These are phyloP conservation scores for Telfairia occidentalis DNA, from an alignment of 331 rosid species.

Conservation along the genomic window DNA sequence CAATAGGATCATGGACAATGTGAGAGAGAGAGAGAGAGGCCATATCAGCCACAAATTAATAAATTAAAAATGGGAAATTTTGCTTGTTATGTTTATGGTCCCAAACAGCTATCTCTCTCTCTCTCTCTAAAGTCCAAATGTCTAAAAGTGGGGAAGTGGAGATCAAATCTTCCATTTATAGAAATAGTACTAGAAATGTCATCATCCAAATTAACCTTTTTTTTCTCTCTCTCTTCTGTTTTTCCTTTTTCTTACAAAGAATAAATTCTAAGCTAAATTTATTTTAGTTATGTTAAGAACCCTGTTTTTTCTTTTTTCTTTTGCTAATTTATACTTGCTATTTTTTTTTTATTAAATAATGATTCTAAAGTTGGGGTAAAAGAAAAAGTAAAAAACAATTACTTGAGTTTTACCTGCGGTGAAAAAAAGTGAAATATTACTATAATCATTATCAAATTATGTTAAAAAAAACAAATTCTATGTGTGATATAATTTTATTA, in stretches of 20 bases:
- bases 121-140: neutral
- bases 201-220: neutral
- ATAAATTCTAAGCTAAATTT: neutral
- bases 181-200: slow-evolving; percentile 1
- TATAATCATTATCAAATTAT: neutral
- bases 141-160: neutral
- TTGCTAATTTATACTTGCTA: no score
- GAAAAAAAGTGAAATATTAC: neutral
- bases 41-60: neutral
- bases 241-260: no score
- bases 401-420: neutral
- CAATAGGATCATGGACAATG: neutral
- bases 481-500: neutral
- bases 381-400: neutral
- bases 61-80: neutral
- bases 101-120: neutral
- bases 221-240: no score
- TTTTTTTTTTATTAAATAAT: no score
- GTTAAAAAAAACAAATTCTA: neutral
- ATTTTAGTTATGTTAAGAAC: no score
- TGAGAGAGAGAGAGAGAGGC: neutral
- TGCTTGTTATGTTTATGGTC: neutral
- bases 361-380: neutral
- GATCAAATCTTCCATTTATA: slow-evolving; percentile 9
- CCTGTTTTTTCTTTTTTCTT: no score